Base-by-base conservation (phyloP, 2,329 filamentous ascomycete species). In the Graphiopsis chlorocephala region DNA sequence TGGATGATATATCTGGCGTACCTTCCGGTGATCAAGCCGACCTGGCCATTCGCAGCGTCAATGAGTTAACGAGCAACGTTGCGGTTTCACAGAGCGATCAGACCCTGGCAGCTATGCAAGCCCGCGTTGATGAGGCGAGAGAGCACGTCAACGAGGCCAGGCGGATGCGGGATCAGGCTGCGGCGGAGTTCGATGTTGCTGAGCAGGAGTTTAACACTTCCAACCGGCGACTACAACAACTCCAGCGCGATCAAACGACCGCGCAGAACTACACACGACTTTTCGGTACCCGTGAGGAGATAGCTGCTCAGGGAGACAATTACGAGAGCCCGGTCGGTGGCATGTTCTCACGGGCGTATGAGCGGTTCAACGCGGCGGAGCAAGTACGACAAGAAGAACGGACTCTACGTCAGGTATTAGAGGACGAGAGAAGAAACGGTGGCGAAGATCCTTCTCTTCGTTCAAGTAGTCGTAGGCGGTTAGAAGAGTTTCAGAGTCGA, bases 321-420 rank as follows among this genome's bases (percentile, higher is more conserved):
- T 83, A 83, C 67, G 77, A 80, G 63, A 81, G 78, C n/a, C 81
- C 81, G 0, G 78, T 83, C 14, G 77, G 79, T 20, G 75, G 76
- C 65, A 79, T 83, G 79, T 83, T 81, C 69, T 77, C 72, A 20
- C 70, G 81, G 57, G 81, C 81, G 1, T 75, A 73, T 64, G 77
- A 78, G 20, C 74, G 80, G 7, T 81, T 81, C 67, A 74, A 75
- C 33, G 76, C 74, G 58, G 80, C 79, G 0, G 80, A 82, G 65
- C 74, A 75, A 64, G 71, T 74, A 7, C 71, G 76, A 17, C 67
- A 69, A 53, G 74, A 77, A 55, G 73, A 76, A 64, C 68, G 72
- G 11, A 75, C 71, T 15, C 59, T 77, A 20, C 68, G 74, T 23
- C 70, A 74, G 52, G 71, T 76, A 8, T 65, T 77, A 4, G 71